Percentiles rank a stretch among this genome's conserved stretches.
Conservation (phyloP, 1,284 basidiomycete species). For the Marasmius sp. region DNA sequence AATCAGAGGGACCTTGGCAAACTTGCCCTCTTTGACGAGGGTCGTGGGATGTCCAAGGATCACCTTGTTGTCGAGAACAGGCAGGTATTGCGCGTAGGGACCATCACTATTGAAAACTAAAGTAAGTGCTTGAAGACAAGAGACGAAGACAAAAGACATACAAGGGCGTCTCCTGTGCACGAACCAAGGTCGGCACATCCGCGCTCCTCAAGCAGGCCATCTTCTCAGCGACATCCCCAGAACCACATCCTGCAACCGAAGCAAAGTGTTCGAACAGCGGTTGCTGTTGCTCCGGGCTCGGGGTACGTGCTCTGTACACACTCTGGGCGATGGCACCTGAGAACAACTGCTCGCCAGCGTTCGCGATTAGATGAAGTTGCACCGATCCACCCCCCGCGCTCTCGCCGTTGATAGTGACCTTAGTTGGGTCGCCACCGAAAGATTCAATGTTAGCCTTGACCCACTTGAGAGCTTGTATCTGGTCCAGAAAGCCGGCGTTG, state of each 20-base stretch:
- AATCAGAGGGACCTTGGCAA: conserved; percentile 50
- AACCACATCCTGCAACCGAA: conserved; percentile 44
- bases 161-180: conserved; percentile 49
- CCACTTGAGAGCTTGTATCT: conserved; percentile 63
- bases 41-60: conserved; percentile 47
- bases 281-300: conserved; percentile 48
- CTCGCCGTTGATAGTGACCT: conserved; percentile 62
- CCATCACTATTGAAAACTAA: conserved; percentile 24
- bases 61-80: conserved; percentile 48
- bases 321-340: conserved; percentile 57
- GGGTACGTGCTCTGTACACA: conserved; percentile 47
- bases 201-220: conserved; percentile 49
- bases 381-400: conserved; percentile 59
- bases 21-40: conserved; percentile 41
- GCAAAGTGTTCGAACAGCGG: conserved; percentile 51
- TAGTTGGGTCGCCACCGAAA: conserved; percentile 33
- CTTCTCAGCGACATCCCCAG: conserved; percentile 31
- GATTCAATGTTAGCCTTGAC: not conserved
- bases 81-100: conserved; percentile 37
- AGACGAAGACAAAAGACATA: not conserved
- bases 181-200: conserved; percentile 46
- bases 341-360: conserved; percentile 42
- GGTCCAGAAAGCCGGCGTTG: conserved; percentile 64
- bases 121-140: too few relatives aligned
- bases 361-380: conserved; percentile 52